phyloP scores from a whole-genome alignment of 2,329 filamentous ascomycete species.

The Colletotrichum sp. region DNA sequence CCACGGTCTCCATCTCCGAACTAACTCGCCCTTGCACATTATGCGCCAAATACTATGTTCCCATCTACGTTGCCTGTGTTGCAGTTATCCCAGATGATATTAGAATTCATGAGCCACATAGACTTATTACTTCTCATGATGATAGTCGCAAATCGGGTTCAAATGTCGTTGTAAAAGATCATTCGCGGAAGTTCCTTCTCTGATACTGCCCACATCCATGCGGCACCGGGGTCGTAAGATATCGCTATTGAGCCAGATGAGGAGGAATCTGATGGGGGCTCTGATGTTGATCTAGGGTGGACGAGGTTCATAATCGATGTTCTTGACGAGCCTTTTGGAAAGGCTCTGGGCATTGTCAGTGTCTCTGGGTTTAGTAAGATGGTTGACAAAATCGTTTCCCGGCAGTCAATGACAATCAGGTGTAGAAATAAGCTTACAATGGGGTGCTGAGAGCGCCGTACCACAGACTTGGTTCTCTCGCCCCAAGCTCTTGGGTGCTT shows the following conservation, averaged over 20 bases:
- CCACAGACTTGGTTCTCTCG: slow-evolving; percentile 69
- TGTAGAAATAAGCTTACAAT: slow-evolving; percentile 42
- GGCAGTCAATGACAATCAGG: background rate
- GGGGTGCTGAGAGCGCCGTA: slow-evolving; percentile 71
- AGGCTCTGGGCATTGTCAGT: background rate
- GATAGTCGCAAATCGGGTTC: background rate
- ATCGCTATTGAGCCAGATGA: slow-evolving; percentile 31
- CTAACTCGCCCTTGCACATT: background rate
- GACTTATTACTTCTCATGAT: background rate
- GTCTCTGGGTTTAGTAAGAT: slow-evolving; percentile 25
- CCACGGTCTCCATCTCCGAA: background rate
- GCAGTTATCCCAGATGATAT: too few species aligned
- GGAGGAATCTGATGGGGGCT: slow-evolving; percentile 18
- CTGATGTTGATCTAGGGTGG: slow-evolving; percentile 49
- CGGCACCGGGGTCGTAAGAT: slow-evolving; percentile 40
- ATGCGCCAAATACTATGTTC: background rate
- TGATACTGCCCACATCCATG: slow-evolving; percentile 41
- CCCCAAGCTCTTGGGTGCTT: slow-evolving; percentile 41
- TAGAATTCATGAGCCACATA: background rate
- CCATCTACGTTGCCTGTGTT: too few species aligned
- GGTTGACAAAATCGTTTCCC: background rate
- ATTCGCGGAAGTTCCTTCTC: slow-evolving; percentile 36
- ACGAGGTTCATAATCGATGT: slow-evolving; percentile 43
- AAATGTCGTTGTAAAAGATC: slow-evolving; percentile 34
- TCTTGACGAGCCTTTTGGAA: background rate